Base-by-base conservation (phyloP, 768 basidiomycete genomes). In the Auricularia heimuer region DNA sequence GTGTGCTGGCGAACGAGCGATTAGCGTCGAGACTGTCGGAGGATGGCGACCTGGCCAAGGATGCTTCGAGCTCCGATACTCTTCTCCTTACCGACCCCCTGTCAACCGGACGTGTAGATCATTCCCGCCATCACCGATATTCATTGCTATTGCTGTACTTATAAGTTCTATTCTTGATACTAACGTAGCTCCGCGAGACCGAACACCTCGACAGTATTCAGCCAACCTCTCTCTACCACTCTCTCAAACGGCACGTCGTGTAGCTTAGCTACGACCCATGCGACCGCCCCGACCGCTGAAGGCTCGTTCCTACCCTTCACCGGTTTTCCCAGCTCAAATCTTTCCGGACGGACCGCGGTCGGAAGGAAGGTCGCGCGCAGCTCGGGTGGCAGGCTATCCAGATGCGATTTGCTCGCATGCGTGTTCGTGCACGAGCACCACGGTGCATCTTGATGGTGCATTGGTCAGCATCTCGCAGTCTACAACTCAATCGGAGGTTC, bases 221-320 rank as follows among this genome's bases (percentile, higher is more conserved):
- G 75, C 82, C 84, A 90, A 3, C 79, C 83, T 29, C 74, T 78
- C 68, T 84, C 81, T 3, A 80, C 76, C 0, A 92, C 74, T 64
- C 80, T 77, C 66, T 88, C 83, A 34, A 88, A 75, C 0, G 82
- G 65, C 4, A 82, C 71, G 2, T 76, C 75, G 18, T 81, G 76
- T 51, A 85, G 67, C 66, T 72, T 72, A 69, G 80, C 79, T 11
- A 92, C 77, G 11, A 90, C 83, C 85, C 87, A 90, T 24, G 89
- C 92, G 10, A 92, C 84, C 33, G 81, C 82, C 4, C 86, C 87
- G 29, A 88, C 81, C 1, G 81, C 76, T 42, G 74, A 76, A 3
- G 91, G 89, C 70, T 93, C 92, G 69, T 88, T 90, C 51, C 92
- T 78, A 3, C 90, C 88, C 74, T 92, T 92, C 54, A 91, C 85